Percentiles rank a stretch among this genome's conserved stretches.
phyloP scores from a whole-genome alignment of 805 yeast species.

The Lipomyces starkeyi region DNA sequence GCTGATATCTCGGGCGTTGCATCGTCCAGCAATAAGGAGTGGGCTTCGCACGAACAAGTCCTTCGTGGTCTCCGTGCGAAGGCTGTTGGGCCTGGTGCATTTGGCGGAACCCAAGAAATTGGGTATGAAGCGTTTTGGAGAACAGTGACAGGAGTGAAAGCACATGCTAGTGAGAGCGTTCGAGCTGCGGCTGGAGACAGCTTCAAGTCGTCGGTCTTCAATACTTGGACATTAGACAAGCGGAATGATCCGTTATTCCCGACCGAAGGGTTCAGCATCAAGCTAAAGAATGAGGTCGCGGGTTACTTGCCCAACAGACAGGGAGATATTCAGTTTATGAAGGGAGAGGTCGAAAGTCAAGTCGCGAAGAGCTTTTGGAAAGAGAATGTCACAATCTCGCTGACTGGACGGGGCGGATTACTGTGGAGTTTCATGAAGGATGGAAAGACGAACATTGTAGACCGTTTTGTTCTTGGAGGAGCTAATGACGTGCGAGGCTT shows the following conservation, averaged over 20 bases:
- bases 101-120: constrained; percentile 54
- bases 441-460: constrained; percentile 64
- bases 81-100: constrained; percentile 54
- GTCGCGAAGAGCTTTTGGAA: constrained; percentile 45
- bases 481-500: constrained; percentile 74
- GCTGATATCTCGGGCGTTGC: constrained; percentile 59
- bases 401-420: constrained; percentile 61
- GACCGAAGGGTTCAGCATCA: constrained; percentile 52
- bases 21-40: constrained; percentile 57
- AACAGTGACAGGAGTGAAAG: constrained; percentile 55
- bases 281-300: constrained; percentile 56
- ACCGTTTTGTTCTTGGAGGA: constrained; percentile 85
- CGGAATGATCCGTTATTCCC: constrained; percentile 55
- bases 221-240: constrained; percentile 53
- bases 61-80: constrained; percentile 54
- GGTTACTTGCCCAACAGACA: constrained; percentile 40
- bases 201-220: constrained; percentile 60
- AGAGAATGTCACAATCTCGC: constrained; percentile 56
- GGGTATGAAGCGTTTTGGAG: constrained; percentile 71
- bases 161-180: constrained; percentile 58
- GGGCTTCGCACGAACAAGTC: constrained; percentile 61
- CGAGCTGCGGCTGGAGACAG: constrained; percentile 67
- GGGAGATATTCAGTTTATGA: constrained; percentile 46
- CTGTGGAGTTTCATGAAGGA: constrained; percentile 51
- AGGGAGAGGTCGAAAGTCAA: constrained; percentile 47